Conservation (phyloP, 441 rosid genomes). For the Bocquillonia castaneifolia region DNA sequence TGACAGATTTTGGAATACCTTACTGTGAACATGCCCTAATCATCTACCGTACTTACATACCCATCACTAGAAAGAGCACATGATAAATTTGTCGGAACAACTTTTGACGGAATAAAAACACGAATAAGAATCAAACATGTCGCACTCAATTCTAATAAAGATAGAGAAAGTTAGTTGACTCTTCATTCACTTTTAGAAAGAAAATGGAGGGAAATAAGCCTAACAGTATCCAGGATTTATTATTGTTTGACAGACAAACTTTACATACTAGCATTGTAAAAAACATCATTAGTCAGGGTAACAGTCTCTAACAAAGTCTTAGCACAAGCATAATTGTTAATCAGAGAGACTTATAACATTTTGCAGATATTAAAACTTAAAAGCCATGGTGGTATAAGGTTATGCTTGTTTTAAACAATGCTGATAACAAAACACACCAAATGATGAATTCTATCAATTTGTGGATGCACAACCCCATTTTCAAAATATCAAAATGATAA, state of each 20-base stretch:
- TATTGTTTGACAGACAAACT: neutral
- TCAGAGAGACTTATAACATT: neutral
- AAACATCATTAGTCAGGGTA: slow-evolving; percentile 1
- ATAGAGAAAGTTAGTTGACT: neutral
- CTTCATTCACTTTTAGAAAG: neutral
- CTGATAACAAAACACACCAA: no score
- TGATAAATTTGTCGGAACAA: neutral
- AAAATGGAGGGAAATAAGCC: neutral
- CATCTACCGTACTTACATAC: neutral
- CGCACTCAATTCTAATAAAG: neutral
- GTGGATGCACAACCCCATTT: neutral
- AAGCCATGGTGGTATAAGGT: neutral
- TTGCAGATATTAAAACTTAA: no score
- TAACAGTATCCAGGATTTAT: neutral
- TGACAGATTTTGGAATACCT: neutral
- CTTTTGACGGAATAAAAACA: neutral
- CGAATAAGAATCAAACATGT: neutral
- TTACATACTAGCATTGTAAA: neutral
- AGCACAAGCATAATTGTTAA: neutral
- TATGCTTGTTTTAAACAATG: neutral
- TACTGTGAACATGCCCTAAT: neutral
- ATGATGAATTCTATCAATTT: neutral
- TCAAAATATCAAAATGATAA: neutral
- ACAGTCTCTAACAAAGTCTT: no score
- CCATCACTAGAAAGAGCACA: neutral